phyloP scores from a whole-genome alignment of 1,284 basidiomycete genomes.

The Sporisorium sorghi region DNA sequence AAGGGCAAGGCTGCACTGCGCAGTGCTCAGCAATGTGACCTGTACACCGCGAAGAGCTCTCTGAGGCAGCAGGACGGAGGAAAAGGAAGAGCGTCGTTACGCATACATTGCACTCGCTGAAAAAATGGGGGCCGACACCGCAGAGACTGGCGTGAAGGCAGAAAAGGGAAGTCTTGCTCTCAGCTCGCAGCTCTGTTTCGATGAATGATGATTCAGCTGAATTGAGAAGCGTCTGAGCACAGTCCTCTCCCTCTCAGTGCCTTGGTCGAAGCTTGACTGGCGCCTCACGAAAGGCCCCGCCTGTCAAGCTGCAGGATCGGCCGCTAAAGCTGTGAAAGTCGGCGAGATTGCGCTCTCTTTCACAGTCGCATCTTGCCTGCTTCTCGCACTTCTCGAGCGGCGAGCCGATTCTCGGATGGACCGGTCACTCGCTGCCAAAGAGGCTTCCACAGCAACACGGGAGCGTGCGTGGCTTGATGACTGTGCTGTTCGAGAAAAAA shows the following conservation, averaged over 20 bases:
- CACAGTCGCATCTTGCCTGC: background rate
- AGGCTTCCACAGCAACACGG: too few relatives aligned
- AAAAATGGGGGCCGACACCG: background rate
- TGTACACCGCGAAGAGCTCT: background rate
- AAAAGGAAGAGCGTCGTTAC: constrained; percentile 27
- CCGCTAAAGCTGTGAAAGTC: background rate
- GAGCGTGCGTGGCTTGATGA: too few relatives aligned
- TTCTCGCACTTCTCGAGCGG: background rate
- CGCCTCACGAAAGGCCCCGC: background rate
- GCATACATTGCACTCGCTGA: constrained; percentile 32
- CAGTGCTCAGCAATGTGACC: background rate
- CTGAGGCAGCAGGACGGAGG: too few relatives aligned
- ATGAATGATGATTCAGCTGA: background rate
- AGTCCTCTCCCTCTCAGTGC: background rate
- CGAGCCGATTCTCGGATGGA: background rate
- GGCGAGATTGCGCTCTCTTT: too few relatives aligned
- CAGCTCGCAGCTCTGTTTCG: too few relatives aligned
- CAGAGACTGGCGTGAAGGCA: background rate
- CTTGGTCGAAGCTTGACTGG: background rate
- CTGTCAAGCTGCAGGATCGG: background rate
- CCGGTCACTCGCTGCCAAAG: too few relatives aligned
- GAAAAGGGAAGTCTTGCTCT: background rate
- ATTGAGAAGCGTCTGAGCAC: background rate
- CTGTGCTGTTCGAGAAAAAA: too few relatives aligned
- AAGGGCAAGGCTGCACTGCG: background rate